These are phyloP conservation scores for Lotmaria passim DNA, from an alignment of 208 protist genomes.

Conservation along the genomic window DNA sequence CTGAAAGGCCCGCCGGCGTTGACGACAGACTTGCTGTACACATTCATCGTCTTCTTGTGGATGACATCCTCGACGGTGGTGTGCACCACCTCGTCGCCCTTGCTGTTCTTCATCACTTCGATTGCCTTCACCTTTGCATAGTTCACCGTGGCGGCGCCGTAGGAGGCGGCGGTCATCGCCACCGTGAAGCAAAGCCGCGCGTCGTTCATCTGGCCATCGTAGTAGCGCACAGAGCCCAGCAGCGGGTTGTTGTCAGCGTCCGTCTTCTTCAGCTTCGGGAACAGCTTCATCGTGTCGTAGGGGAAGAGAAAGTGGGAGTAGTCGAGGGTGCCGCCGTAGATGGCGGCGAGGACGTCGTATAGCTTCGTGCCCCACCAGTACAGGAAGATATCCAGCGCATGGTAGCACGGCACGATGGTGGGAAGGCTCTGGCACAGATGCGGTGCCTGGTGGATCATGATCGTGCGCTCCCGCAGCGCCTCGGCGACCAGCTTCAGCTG, in stretches of 20 bases:
- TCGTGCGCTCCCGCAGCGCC: slow-evolving; percentile 91
- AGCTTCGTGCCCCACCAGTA: slow-evolving; percentile 89
- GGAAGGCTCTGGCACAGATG: slow-evolving; percentile 92
- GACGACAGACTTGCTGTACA: slow-evolving; percentile 90
- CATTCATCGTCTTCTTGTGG: slow-evolving; percentile 62
- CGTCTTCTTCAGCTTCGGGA: slow-evolving; percentile 72
- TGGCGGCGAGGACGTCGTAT: slow-evolving; percentile 90
- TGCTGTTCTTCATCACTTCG: slow-evolving; percentile 50
- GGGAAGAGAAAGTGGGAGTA: slow-evolving; percentile 85
- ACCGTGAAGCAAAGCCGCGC: slow-evolving; percentile 94
- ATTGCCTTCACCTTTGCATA: slow-evolving; percentile 85
- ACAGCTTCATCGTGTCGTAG: slow-evolving; percentile 77
- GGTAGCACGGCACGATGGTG: slow-evolving; percentile 94
- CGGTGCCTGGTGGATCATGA: slow-evolving; percentile 94
- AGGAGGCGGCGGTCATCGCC: slow-evolving; percentile 92
- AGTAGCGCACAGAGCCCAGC: slow-evolving; percentile 92
- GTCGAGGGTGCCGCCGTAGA: slow-evolving; percentile 76
- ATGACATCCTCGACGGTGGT: slow-evolving; percentile 79
- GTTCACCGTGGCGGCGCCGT: slow-evolving; percentile 94
- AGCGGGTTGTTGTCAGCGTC: slow-evolving; percentile 68
- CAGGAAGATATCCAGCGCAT: slow-evolving; percentile 78
- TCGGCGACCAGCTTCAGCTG: slow-evolving; percentile 93
- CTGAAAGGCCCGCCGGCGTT: slow-evolving; percentile 93
- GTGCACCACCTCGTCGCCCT: slow-evolving; percentile 64
- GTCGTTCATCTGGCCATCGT: slow-evolving; percentile 97